Conservation (phyloP, 148 eudicot genomes). For the Gaultheria prostrata region DNA sequence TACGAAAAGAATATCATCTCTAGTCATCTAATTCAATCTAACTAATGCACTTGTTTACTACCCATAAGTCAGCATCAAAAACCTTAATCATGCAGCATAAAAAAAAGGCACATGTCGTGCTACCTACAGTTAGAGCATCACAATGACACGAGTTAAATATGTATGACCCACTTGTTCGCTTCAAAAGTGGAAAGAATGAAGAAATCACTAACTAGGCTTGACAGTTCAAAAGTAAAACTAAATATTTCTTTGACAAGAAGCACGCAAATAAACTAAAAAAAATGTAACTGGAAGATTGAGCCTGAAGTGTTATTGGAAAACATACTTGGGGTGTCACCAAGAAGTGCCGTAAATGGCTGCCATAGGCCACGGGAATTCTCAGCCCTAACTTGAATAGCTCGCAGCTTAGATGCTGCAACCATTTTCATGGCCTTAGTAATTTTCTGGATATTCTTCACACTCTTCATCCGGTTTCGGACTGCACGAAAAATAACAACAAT, state of each 20-base stretch:
- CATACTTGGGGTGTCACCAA: slow-evolving; percentile 95
- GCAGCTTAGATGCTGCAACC: slow-evolving; percentile 99
- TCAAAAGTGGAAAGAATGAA: not conserved
- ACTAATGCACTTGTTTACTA: not conserved
- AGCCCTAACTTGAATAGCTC: slow-evolving; percentile 81
- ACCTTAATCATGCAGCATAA: not conserved
- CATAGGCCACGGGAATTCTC: slow-evolving; percentile 98
- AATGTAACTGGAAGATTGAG: not conserved
- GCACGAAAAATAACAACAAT: slow-evolving; percentile 25
- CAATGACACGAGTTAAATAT: not conserved
- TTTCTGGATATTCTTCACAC: slow-evolving; percentile 94
- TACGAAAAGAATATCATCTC: not conserved
- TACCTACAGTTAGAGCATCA: not conserved
- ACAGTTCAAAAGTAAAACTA: not conserved
- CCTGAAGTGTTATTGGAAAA: not conserved
- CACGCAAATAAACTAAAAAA: not conserved
- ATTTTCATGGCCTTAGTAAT: slow-evolving; percentile 99
- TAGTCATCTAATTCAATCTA: not conserved
- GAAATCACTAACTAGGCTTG: slow-evolving; percentile 1
- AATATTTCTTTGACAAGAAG: not conserved
- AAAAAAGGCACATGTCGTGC: not conserved
- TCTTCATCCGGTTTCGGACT: slow-evolving; percentile 97
- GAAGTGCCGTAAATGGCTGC: slow-evolving; percentile 99
- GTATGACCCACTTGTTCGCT: not conserved
- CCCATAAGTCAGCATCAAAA: not conserved